Evolutionary conservation across 2,329 filamentous ascomycete species (phyloP).

Genomic region (Dactylellina haptotyla): DNA sequence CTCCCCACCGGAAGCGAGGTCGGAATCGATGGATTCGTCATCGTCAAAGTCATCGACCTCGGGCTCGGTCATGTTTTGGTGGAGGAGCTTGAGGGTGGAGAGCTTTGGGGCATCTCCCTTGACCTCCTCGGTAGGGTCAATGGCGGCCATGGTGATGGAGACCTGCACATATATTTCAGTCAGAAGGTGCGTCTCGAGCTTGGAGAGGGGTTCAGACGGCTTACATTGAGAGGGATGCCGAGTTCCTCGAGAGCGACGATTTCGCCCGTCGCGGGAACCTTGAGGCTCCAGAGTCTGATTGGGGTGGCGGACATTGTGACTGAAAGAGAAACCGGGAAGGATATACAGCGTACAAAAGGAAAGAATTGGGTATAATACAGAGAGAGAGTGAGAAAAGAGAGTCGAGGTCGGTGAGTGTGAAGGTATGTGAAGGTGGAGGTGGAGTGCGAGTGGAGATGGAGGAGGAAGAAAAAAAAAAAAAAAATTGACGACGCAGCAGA

Average conservation of each 20-base stretch:
- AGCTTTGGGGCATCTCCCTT: conserved; percentile 72
- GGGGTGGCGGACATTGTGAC: conserved; percentile 60
- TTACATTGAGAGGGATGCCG: conserved; percentile 39
- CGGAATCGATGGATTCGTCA: conserved; percentile 71
- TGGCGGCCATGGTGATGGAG: conserved; percentile 97
- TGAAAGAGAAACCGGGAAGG: conserved; percentile 48
- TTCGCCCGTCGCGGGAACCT: conserved; percentile 85
- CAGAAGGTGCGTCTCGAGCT: conserved; percentile 9
- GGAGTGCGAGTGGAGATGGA: conserved; percentile 40
- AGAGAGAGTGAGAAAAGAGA: conserved; percentile 45
- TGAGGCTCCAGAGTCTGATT: conserved; percentile 89
- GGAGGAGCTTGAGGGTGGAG: conserved; percentile 90
- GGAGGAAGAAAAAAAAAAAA: conserved; percentile 58
- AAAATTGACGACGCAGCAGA: conserved; percentile 43
- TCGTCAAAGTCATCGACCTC: conserved; percentile 68
- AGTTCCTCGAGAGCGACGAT: conserved; percentile 77
- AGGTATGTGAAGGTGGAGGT: conserved; percentile 38
- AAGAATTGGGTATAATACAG: conserved; percentile 31
- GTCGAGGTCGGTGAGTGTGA: conserved; percentile 48
- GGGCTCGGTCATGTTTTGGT: conserved; percentile 69
- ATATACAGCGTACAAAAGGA: conserved; percentile 55
- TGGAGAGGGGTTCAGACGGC: conserved; percentile 8
- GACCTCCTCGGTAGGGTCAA: conserved; percentile 83
- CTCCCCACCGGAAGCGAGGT: conserved; percentile 66
- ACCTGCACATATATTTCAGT: conserved; percentile 69